Base-by-base conservation (phyloP, 148 eudicot genomes). In the Hydrangea macrophylla region DNA sequence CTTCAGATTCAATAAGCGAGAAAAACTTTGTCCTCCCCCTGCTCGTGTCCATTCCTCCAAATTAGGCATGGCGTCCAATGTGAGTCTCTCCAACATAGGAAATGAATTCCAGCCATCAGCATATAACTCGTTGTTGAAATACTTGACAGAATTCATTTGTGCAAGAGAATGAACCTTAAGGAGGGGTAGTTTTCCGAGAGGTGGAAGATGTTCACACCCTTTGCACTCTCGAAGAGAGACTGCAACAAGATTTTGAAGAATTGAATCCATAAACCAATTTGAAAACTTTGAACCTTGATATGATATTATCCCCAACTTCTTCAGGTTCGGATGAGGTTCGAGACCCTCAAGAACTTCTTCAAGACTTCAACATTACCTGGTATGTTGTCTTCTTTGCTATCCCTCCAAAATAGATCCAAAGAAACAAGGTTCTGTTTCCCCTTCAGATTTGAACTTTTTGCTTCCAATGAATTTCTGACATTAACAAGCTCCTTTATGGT, bases 31-130 rank as follows among this genome's bases (percentile, higher is more conserved):
- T 33, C 22, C 26, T 20, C 63, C 20, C 9, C 33, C 27, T 42
- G 20, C 24, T 32, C 25, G 32, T 11, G 63, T 33, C 63, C 63
- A 60, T 60, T 31, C 25, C 63, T 60, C 63, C 63, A 60, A 60
- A 60, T 25, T 60, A 1, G 44, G 63, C 44, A 60, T 20, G 2
- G 0, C 7, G 1, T 0, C 0, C 1, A 60, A 37, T 0, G 0
- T 5, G 44, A 60, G 63, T 2, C 0, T 33, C 42, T 33, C 63
- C 44, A 60, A 37, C 1, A 42, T 42, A 23, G 13, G 18, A 9
- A 60, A 60, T 33, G 27, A 60, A 20, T 18, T 33, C 33, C 33
- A 39, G 40, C 63, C 42, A 20, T 60, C 63, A 31, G 15, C 25
- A 5, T 60, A 60, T 20, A 6, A 20, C 24, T 60, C 13, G 7